These are phyloP conservation scores for Magnusiomyces fungicola DNA, from an alignment of 1,139 yeast genomes.

Conservation along the genomic window DNA sequence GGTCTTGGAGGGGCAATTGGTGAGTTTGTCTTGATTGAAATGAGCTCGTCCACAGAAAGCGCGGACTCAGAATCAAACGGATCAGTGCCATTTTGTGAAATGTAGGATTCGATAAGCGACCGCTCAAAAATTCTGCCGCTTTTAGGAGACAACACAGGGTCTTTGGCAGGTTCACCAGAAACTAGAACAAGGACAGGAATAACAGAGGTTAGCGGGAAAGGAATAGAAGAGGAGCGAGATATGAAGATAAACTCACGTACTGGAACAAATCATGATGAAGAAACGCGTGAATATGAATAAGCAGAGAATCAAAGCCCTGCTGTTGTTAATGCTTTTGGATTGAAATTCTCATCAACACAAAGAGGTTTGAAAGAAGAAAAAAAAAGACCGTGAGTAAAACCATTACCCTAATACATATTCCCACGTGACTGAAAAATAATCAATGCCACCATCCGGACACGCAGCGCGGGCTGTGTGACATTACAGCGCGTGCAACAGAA, in stretches of 20 bases:
- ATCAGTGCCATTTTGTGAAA: slow-evolving; percentile 60
- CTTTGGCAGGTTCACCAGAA: slow-evolving; percentile 59
- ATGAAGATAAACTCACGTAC: too few species aligned
- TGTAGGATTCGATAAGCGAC: slow-evolving; percentile 51
- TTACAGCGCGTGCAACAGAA: too few species aligned
- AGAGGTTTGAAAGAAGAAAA: too few species aligned
- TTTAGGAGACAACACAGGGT: slow-evolving; percentile 70
- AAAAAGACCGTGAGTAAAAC: too few species aligned
- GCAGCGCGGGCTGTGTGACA: too few species aligned
- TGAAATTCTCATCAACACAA: too few species aligned
- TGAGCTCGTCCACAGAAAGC: slow-evolving; percentile 50
- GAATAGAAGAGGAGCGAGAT: neutral
- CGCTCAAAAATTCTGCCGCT: slow-evolving; percentile 71
- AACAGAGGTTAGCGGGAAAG: neutral
- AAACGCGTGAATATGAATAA: slow-evolving; percentile 6
- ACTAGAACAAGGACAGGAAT: slow-evolving; percentile 27
- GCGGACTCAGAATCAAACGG: slow-evolving; percentile 57
- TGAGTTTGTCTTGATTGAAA: slow-evolving; percentile 38
- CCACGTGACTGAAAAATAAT: too few species aligned
- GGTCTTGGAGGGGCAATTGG: slow-evolving; percentile 41
- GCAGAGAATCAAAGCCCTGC: neutral
- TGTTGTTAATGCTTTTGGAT: too few species aligned
- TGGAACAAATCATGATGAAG: neutral
- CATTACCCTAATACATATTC: too few species aligned
- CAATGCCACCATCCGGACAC: too few species aligned